These are phyloP conservation scores for Neoboletus magnificus DNA, from an alignment of 768 basidiomycete species.

Conservation along the genomic window DNA sequence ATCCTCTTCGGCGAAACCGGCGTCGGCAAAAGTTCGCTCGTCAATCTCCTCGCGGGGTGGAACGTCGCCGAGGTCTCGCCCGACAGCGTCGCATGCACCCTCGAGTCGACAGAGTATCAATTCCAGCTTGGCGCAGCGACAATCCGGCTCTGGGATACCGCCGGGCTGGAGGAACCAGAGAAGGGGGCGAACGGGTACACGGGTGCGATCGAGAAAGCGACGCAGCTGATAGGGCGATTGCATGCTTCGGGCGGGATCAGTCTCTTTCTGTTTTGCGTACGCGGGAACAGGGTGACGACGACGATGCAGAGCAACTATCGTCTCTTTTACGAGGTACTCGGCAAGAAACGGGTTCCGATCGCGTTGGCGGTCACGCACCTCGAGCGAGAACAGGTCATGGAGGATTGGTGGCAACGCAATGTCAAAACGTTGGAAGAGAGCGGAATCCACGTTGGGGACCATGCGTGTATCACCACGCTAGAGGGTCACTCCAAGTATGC, in stretches of 20 bases:
- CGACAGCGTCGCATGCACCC: constrained; percentile 31
- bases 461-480: constrained; percentile 31
- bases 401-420: constrained; percentile 32
- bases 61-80: constrained; percentile 24
- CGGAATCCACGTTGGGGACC: constrained; percentile 19
- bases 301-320: constrained; percentile 31
- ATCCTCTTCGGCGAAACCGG: constrained; percentile 43
- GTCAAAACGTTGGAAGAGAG: constrained; percentile 12
- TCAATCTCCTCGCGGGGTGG: constrained; percentile 39
- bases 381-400: constrained; percentile 32
- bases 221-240: constrained; percentile 31
- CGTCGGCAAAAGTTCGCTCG: constrained; percentile 31
- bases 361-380: constrained; percentile 39
- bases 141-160: constrained; percentile 32
- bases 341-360: constrained; percentile 36
- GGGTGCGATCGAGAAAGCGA: constrained; percentile 28
- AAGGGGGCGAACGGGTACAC: constrained; percentile 15
- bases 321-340: constrained; percentile 40
- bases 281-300: constrained; percentile 28
- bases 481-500: constrained; percentile 20
- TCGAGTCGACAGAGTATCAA: constrained; percentile 25
- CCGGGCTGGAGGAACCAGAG: constrained; percentile 29
- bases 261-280: constrained; percentile 33
- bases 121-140: constrained; percentile 23
- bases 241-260: constrained; percentile 25